Base-by-base conservation (phyloP, 2,329 filamentous ascomycete genomes). In the Fusarium guadeloupense region DNA sequence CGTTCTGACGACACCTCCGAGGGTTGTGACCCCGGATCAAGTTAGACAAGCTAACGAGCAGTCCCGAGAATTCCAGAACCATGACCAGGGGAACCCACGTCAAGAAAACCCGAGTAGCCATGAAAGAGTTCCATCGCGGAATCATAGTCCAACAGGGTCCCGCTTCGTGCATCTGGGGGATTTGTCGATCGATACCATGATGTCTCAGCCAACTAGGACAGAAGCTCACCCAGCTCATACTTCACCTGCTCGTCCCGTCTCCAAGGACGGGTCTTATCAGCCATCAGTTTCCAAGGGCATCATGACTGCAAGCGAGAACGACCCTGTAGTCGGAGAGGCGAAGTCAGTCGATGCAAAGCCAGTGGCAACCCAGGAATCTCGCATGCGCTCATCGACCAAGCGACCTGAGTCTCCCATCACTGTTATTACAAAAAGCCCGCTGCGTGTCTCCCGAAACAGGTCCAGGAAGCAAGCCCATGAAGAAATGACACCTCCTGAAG, bases 141-240 rank as follows among this genome's bases (percentile, higher is more conserved):
- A 52, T 19, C 71, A 71, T 3, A 76, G 71, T 39, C 67, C 71
- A 48, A 48, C 45, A 17, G 58, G 62, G 14, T 59, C 47, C 26
- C 68, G 62, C 37, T 61, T 66, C 23, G 47, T 67, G 30, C 44
- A 62, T 40, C 53, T 64, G 9, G 45, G 51, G n/a, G 62, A 66
- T 20, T 48, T 54, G 31, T 71, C 69, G 5, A 71, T 71, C 39
- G 69, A 71, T 43, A 61, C 62, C 42, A 66, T 71, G 59, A 70
- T 70, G 62, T 68, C 59, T 50, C 69, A 62, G 52, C 30, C 55
- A 12, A 44, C 28, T 13, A 23, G 43, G 8, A 47, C 28, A 30
- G 44, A 62, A 10, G 16, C 10, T 17, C 47, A 39, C 19, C 52
- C 51, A 17, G 19, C 35, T 35, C 35, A 50, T 41, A 44, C 46